Evolutionary conservation across 306 rosid species (phyloP), one percentile per base, ranked within the genome.

Genomic region (Sechiopsis laciniata): DNA sequence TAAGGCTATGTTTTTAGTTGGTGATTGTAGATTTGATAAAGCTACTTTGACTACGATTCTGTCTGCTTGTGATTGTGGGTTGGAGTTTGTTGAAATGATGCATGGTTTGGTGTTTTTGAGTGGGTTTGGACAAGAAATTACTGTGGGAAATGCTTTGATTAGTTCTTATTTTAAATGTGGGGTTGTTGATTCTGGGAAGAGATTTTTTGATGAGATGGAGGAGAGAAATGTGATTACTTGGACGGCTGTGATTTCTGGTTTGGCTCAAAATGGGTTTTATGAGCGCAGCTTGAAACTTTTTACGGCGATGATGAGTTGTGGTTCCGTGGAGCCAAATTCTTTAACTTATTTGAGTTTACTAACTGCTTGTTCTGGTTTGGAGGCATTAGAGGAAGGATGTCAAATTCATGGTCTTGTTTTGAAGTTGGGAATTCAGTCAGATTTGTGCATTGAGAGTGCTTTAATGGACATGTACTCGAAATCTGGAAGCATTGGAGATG

Each of bases 201-300:
- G 71, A 71, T 88, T 92, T 80, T 92, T 92, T 59, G 52, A 88
- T 76, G 96, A 87, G 81, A 87, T 85, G 95, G 42, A 59, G 73
- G 96, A 88, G 80, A 90, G 86, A 85, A 90, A 90, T 82, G 96
- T 90, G 71, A 66, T 90, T 17, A 87, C 96, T 56, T 92, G 96
- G 98, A 90, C 96, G 0, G 98, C 98, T 4, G 84, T 86, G 85
- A 87, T 92, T 72, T 90, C 96, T 2, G 96, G 98, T 29, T 90
- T 90, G 0, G 93, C 84, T 0, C 91, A 83, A 32, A 88, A 84
- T 83, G 93, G 81, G 16, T 71, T 70, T 13, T 81, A 78, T 63
- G 84, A 68, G 45, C 86, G 81, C 42, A 79, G 93, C 78, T 82
- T 92, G 80, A 63, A 81, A 52, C 63, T 87, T 64, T 87, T 88